Conservation (phyloP, 2,329 filamentous ascomycete species). For the Trichoderma endophyticum region DNA sequence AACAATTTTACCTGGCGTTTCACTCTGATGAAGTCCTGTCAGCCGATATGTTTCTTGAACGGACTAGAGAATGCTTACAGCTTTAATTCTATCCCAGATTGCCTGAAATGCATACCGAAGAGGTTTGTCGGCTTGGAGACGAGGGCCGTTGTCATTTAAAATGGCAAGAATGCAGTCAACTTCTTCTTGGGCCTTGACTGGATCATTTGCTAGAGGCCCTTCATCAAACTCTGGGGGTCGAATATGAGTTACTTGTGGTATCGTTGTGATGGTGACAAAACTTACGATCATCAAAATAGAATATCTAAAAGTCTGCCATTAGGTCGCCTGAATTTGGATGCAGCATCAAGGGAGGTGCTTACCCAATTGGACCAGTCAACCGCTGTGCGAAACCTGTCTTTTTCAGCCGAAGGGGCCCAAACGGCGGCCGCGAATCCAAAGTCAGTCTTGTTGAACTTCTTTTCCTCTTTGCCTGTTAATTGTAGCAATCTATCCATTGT, state of each 20-base stretch:
- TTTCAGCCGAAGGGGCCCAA: background rate
- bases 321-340: background rate
- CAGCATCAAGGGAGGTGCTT: background rate
- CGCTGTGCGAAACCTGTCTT: background rate
- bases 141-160: background rate
- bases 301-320: background rate
- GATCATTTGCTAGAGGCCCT: background rate
- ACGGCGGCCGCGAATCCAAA: background rate
- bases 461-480: background rate
- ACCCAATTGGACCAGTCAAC: background rate
- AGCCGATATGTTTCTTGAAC: background rate
- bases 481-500: background rate
- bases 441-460: background rate
- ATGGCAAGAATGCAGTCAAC: background rate
- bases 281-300: background rate
- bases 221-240: background rate
- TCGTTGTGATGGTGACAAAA: background rate
- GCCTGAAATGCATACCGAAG: background rate
- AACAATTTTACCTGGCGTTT: background rate
- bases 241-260: background rate
- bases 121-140: background rate
- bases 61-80: background rate
- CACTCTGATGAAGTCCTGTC: background rate
- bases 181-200: background rate
- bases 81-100: background rate